Conservation (phyloP, 371 early-diverging fungal genomes). For the Zopfochytrium polystomum region DNA sequence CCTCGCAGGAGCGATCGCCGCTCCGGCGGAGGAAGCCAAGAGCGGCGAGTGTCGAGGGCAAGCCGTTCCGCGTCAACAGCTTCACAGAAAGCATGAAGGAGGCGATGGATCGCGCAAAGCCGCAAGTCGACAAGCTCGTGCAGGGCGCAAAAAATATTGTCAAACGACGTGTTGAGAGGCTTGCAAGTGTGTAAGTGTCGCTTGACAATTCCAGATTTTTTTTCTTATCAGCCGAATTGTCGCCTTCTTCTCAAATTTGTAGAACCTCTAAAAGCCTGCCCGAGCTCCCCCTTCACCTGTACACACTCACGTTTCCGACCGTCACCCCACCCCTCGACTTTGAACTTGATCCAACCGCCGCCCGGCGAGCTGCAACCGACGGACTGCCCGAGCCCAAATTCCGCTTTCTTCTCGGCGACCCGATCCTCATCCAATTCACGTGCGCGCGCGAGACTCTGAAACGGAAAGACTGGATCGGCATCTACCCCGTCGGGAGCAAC, state of each 20-base stretch:
- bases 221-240: not conserved
- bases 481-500: slow-evolving; percentile 77
- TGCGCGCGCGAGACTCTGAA: slow-evolving; percentile 66
- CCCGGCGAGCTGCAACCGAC: not conserved
- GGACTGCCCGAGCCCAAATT: no score
- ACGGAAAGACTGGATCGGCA: slow-evolving; percentile 88
- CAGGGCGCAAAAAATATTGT: slow-evolving; percentile 33
- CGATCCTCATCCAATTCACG: slow-evolving; percentile 67
- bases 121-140: slow-evolving; percentile 37
- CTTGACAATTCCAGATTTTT: not conserved
- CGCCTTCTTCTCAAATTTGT: slow-evolving; percentile 6
- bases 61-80: slow-evolving; percentile 2
- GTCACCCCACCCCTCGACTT: slow-evolving; percentile 1
- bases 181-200: slow-evolving; percentile 31
- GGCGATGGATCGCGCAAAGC: slow-evolving; percentile 36
- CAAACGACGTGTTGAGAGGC: slow-evolving; percentile 19
- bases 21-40: not conserved
- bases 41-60: not conserved
- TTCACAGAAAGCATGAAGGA: slow-evolving; percentile 31
- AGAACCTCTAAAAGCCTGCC: no score
- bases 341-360: no score
- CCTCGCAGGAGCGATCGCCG: no score
- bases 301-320: slow-evolving; percentile 28
- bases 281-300: slow-evolving; percentile 32
- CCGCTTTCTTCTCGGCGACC: slow-evolving; percentile 60